Conservation (phyloP, 495 filamentous ascomycete genomes). For the Lineolata rhizophorae region DNA sequence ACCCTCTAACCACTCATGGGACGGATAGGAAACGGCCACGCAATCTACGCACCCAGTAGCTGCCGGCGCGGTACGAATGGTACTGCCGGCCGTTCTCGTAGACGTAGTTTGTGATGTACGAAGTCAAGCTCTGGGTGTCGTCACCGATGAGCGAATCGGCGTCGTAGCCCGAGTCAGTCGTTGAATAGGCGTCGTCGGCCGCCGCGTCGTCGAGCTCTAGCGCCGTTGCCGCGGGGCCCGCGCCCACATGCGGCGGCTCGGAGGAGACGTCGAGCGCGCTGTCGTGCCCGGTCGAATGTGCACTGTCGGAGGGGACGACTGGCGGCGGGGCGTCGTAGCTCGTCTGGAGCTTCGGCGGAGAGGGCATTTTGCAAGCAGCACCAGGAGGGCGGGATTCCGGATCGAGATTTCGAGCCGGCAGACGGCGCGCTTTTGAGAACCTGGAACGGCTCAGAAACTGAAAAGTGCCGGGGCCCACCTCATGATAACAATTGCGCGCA, state of each 20-base stretch:
- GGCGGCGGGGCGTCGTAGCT: not conserved
- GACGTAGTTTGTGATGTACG: conserved; percentile 7
- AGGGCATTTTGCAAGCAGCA: no score
- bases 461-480: no score
- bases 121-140: conserved; percentile 9
- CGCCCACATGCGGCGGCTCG: no score
- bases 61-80: conserved; percentile 10
- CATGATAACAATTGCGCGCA: no score
- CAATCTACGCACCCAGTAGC: conserved; percentile 4
- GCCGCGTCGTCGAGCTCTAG: not conserved
- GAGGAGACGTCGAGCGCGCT: conserved; percentile 3
- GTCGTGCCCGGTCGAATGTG: conserved; percentile 3
- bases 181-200: not conserved
- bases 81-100: conserved; percentile 10
- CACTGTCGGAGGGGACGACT: not conserved
- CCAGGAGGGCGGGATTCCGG: no score
- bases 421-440: no score
- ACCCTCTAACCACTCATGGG: not conserved
- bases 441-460: no score
- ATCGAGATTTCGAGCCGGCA: no score
- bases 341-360: no score
- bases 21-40: not conserved
- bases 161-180: conserved; percentile 9
- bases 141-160: conserved; percentile 5
- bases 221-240: no score